Conservation (phyloP, 371 early-diverging fungal species). For the Aphelidium insulamus region DNA sequence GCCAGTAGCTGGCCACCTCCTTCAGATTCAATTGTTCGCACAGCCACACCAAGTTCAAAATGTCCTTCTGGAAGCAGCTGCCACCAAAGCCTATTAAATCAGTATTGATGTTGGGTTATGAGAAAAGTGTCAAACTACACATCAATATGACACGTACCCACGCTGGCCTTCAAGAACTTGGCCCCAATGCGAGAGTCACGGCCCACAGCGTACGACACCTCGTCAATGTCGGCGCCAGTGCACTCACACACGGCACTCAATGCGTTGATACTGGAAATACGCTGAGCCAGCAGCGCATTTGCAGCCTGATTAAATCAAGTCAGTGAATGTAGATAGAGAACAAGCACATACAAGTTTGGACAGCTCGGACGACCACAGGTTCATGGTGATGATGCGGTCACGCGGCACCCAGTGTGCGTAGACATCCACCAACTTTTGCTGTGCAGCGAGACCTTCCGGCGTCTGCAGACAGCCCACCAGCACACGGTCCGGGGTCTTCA, state of each 20-base stretch:
- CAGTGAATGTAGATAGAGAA: not conserved
- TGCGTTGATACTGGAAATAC: constrained; percentile 83
- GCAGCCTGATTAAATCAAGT: constrained; percentile 35
- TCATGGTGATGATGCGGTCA: constrained; percentile 70
- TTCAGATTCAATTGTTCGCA: constrained; percentile 56
- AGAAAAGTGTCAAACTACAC: not conserved
- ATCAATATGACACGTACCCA: constrained; percentile 20
- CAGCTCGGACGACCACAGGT: constrained; percentile 84
- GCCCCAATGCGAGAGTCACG: constrained; percentile 70
- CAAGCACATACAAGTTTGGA: constrained; percentile 46
- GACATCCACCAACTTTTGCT: constrained; percentile 42
- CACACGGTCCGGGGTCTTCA: constrained; percentile 74
- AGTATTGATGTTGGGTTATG: constrained; percentile 1
- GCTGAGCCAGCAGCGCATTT: constrained; percentile 87
- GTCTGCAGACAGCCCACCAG: constrained; percentile 73
- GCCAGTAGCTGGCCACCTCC: constrained; percentile 87
- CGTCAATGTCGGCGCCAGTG: constrained; percentile 85
- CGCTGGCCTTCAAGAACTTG: constrained; percentile 75
- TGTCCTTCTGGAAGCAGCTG: constrained; percentile 89
- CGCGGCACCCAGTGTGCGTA: constrained; percentile 56
- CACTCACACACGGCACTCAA: constrained; percentile 82
- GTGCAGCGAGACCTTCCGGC: constrained; percentile 47
- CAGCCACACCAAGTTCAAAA: constrained; percentile 74
- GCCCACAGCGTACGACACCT: constrained; percentile 79
- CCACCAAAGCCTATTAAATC: constrained; percentile 95